A percentile compares a stretch with the other conserved stretches of the same genome.
Conservation (phyloP, 345 rosid species). For the Murraya koenigii region DNA sequence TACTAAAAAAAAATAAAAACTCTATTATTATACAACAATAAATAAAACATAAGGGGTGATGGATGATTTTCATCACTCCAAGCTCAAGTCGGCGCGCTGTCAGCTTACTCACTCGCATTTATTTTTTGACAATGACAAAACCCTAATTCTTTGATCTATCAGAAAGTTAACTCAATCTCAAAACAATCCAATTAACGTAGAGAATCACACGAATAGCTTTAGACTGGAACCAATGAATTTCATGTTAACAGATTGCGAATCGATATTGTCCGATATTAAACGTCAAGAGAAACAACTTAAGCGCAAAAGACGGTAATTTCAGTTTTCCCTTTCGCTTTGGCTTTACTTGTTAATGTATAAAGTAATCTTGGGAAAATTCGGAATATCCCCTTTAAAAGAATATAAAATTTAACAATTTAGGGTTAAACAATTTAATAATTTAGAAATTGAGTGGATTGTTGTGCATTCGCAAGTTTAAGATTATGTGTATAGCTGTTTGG, state of each 20-base stretch:
- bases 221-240: conserved; percentile 22
- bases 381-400: neutral
- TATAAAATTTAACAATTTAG: neutral
- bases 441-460: neutral
- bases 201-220: neutral
- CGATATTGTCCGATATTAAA: conserved; percentile 46
- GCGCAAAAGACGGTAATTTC: conserved; percentile 58
- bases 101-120: too few relatives aligned
- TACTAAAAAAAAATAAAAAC: too few relatives aligned
- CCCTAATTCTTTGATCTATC: neutral
- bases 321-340: neutral
- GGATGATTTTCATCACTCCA: too few relatives aligned
- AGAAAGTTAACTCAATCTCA: neutral
- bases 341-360: neutral
- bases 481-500: neutral
- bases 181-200: neutral
- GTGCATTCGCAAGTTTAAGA: neutral
- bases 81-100: too few relatives aligned
- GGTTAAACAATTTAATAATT: neutral
- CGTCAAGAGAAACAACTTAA: conserved; percentile 43
- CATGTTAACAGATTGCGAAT: conserved; percentile 32
- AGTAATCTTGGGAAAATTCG: neutral
- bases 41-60: too few relatives aligned
- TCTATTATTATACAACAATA: too few relatives aligned
- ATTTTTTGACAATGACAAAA: too few relatives aligned